Conservation (phyloP, 306 rosid genomes). For the Cucurbita argyrosperma region DNA sequence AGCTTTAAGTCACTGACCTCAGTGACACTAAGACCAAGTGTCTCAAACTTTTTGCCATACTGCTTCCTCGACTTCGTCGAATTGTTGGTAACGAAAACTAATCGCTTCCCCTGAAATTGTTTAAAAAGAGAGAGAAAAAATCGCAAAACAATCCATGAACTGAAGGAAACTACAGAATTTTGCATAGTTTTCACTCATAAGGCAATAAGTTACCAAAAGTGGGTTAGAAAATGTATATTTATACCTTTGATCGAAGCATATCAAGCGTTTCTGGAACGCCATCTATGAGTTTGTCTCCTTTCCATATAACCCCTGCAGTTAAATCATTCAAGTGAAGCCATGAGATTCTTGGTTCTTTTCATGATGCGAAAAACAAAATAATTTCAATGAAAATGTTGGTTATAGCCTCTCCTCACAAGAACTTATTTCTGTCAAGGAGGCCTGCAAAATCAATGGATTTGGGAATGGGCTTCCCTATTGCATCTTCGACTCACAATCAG, state of each 20-base stretch:
- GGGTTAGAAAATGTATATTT: neutral
- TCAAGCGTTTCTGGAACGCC: slow-evolving; percentile 96
- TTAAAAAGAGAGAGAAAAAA: neutral
- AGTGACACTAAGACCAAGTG: slow-evolving; percentile 70
- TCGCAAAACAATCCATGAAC: neutral
- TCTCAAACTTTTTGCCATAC: slow-evolving; percentile 94
- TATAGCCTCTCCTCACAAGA: neutral
- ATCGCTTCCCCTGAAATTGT: slow-evolving; percentile 60
- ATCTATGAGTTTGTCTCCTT: slow-evolving; percentile 83
- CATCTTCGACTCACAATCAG: neutral
- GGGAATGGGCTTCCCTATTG: neutral
- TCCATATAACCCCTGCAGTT: slow-evolving; percentile 93
- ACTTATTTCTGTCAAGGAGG: neutral
- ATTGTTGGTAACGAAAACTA: slow-evolving; percentile 95
- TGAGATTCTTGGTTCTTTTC: neutral
- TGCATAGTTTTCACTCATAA: neutral
- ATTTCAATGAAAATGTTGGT: neutral
- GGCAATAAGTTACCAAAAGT: neutral
- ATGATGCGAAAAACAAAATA: neutral
- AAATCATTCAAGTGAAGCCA: neutral
- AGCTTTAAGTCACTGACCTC: slow-evolving; percentile 43
- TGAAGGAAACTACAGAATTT: neutral
- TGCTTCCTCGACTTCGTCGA: slow-evolving; percentile 99
- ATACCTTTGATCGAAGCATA: slow-evolving; percentile 84
- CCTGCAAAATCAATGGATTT: neutral